Evolutionary conservation across 345 rosid species (phyloP), one percentile per base, ranked within the genome.

Genomic region (Corchorus olitorius): DNA sequence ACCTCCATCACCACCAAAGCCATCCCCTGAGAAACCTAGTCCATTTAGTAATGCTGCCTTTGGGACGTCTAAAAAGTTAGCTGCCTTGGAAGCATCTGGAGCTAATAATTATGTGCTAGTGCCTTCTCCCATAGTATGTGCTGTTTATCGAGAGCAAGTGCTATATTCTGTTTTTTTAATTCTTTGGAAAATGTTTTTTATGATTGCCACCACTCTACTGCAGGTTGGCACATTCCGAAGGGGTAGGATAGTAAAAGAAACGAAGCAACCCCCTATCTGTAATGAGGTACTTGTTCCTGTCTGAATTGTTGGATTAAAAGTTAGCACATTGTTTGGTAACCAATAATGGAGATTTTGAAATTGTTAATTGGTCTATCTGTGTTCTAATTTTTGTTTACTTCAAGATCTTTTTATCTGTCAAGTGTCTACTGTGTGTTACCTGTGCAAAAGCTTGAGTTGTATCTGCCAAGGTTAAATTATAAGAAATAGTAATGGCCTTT

Each of bases 191-290:
- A 65, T 66, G 48, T 39, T 78, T 16, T 27, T 61, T 46, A 37
- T 43, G 49, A 65, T 20, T 65, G 22, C 35, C 67, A 66, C 68
- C 67, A 43, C 45, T 34, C 43, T 53, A 79, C 73, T 55, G 49
- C 76, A 82, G 96, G 98, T 95, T 80, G 98, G 99, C 15, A 67
- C 89, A 79, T 96, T 93, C 86, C 86, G 86, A 74, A 88, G 97
- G 75, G 87, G 86, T 85, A 89, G 91, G 82, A 88, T 88, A 70
- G 69, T 88, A 34, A 93, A 96, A 86, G 98, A 94, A 76, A 91
- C 86, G 85, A 88, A 79, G 79, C 92, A 84, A 75, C 81, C 92
- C 69, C 99, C 93, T 41, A 81, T 74, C 84, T 90, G 85, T 75
- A 89, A 89, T 78, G 97, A 89, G 94, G 99, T 96, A 86, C 65